Conservation (phyloP, 2,329 filamentous ascomycete species). For the Ascochyta koolunga region DNA sequence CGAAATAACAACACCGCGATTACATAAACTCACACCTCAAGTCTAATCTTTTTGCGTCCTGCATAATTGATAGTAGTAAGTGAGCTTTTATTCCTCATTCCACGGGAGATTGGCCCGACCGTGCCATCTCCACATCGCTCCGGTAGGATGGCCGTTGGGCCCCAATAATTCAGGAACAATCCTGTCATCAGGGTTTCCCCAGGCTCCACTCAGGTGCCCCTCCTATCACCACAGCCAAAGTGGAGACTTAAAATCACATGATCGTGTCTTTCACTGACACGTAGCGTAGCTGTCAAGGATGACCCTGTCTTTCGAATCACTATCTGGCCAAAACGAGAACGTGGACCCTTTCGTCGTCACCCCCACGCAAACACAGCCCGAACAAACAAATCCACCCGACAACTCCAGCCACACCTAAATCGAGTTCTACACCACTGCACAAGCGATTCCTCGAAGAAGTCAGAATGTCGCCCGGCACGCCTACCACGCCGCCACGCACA, state of each 20-base stretch:
- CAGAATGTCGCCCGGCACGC: slow-evolving; percentile 19
- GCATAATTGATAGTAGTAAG: background rate
- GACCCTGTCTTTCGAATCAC: background rate
- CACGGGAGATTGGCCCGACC: slow-evolving; percentile 5
- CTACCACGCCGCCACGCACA: slow-evolving; percentile 20
- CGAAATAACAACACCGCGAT: slow-evolving; percentile 2
- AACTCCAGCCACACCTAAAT: slow-evolving; percentile 6
- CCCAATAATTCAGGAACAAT: background rate
- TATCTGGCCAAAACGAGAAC: background rate
- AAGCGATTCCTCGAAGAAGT: slow-evolving; percentile 25
- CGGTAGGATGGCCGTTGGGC: background rate
- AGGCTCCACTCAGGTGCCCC: background rate
- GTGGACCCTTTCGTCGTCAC: slow-evolving; percentile 12
- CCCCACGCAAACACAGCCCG: background rate
- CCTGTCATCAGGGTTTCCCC: background rate
- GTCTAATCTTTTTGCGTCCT: background rate
- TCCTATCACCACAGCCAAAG: background rate
- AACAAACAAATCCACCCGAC: background rate
- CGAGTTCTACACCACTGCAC: slow-evolving; percentile 18
- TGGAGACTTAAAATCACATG: slow-evolving; percentile 7
- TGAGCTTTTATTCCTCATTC: slow-evolving; percentile 2
- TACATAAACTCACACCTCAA: background rate
- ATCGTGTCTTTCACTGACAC: slow-evolving; percentile 13
- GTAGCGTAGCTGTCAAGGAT: slow-evolving; percentile 8
- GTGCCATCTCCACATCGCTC: slow-evolving; percentile 5